A percentile compares a stretch with the other conserved stretches of the same genome.
Evolutionary conservation across 805 yeast genomes (phyloP).

Genomic region (Monosporozyma siamensis): DNA sequence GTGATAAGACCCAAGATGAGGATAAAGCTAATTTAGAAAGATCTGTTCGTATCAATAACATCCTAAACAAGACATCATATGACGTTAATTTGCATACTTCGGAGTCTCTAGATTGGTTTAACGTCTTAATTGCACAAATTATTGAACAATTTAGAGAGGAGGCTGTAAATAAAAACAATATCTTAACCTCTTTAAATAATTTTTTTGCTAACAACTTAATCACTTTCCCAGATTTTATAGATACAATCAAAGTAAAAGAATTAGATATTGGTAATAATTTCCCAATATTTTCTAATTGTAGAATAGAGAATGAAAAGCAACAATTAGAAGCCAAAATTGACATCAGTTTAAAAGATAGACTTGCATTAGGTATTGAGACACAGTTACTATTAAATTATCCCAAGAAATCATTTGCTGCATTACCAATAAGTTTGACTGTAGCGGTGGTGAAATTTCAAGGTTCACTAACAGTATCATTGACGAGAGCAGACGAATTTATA

Average conservation of each 20-base stretch:
- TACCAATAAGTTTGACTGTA: constrained; percentile 78
- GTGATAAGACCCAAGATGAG: constrained; percentile 9
- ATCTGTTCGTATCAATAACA: constrained; percentile 33
- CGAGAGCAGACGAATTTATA: constrained; percentile 30
- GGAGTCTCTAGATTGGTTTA: constrained; percentile 95
- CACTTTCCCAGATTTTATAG: constrained; percentile 70
- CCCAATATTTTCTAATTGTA: constrained; percentile 90
- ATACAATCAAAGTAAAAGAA: constrained; percentile 69
- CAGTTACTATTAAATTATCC: constrained; percentile 73
- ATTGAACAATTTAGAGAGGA: constrained; percentile 82
- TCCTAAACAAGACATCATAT: constrained; percentile 85
- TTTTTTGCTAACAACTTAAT: constrained; percentile 39
- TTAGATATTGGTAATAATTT: constrained; percentile 88
- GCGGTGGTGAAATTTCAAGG: constrained; percentile 89
- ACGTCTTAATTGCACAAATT: constrained; percentile 85
- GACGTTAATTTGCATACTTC: constrained; percentile 80
- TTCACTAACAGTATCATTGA: constrained; percentile 67
- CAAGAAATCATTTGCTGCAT: constrained; percentile 68
- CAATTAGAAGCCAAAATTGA: constrained; percentile 79
- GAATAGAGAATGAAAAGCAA: constrained; percentile 49
- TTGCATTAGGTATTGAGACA: constrained; percentile 81
- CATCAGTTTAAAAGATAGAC: constrained; percentile 78
- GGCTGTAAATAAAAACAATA: constrained; percentile 75
- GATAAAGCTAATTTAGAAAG: constrained; percentile 20
- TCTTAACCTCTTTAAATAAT: constrained; percentile 66